phyloP scores from a whole-genome alignment of 1,284 basidiomycete genomes.

The Sanghuangporus weigelae region DNA sequence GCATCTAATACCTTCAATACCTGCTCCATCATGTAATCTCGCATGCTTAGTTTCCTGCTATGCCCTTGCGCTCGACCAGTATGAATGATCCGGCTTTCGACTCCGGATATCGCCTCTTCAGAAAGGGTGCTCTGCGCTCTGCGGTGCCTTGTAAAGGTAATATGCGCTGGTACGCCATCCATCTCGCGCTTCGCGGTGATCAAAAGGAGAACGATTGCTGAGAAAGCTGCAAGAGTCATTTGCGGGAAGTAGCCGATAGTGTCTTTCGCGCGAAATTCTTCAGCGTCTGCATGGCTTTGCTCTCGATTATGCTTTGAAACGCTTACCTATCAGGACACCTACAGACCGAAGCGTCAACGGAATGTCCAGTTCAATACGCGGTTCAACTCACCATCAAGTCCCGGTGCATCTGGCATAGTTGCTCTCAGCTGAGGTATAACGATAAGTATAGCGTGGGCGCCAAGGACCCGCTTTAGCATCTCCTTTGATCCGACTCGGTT shows the following conservation, averaged over 20 bases:
- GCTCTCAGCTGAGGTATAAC: slow-evolving; percentile 46
- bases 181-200: slow-evolving; percentile 41
- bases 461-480: slow-evolving; percentile 35
- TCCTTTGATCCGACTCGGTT: slow-evolving; percentile 21
- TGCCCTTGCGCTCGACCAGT: neutral
- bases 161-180: neutral
- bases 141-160: neutral
- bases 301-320: neutral
- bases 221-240: slow-evolving; percentile 42
- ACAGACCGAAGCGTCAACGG: neutral
- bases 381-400: slow-evolving; percentile 42
- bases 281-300: neutral
- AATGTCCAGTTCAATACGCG: neutral
- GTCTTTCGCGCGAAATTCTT: slow-evolving; percentile 29
- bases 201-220: slow-evolving; percentile 37
- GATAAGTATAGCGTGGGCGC: slow-evolving; percentile 38
- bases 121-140: neutral
- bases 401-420: slow-evolving; percentile 55
- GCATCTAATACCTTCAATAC: slow-evolving; percentile 6
- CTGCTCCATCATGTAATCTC: slow-evolving; percentile 11
- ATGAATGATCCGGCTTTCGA: neutral
- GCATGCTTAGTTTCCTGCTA: slow-evolving; percentile 3
- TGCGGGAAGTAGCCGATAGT: slow-evolving; percentile 54
- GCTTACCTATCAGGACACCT: slow-evolving; percentile 46
- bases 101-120: neutral